Base-by-base conservation (phyloP, 1,139 yeast genomes). In the Debaryomycetaceae sp. region DNA sequence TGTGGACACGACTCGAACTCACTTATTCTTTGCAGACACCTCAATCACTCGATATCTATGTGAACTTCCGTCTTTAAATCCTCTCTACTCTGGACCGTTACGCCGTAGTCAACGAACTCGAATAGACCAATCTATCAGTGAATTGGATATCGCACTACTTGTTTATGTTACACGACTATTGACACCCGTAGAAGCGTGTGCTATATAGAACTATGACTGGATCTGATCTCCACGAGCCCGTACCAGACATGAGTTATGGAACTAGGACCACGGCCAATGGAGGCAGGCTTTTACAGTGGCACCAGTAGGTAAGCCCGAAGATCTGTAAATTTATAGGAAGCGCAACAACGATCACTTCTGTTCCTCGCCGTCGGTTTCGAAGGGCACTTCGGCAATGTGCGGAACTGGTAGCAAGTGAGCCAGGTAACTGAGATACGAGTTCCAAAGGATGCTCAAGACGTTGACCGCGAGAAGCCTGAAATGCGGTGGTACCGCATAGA, bases 391-490 rank as follows among this genome's bases (percentile, higher is more conserved):
- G 11, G 31, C 11, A 8, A 27, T 27, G 31, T 7, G 31, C 8
- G 31, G 11, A 27, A 27, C 31, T 8, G 8, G 31, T 8, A 8
- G 31, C 11, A 27, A 11, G 31, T 27, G 31, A 11, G 31, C 11
- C 31, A 49, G 50, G 52, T 72, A 71, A 41, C 95, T 85, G 54
- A 90, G 62, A 58, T 78, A 89, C 17, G 93, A 81, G 60, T 90
- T 91, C 97, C 97, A 91, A 5, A 85, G 83, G 31, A 90, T 80
- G 43, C 95, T 81, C 23, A 87, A 75, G 3, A 82, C 52, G 56
- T 89, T 88, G 35, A 87, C 96, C 5, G 83, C 73, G 40, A 87
- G 56, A 45, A 90, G 65, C 36, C 96, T 75, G 55, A 78, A 79
- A 38, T 81, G 81, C 3, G 83, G 78, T 0, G 97, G 96, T 5